Percentiles rank a stretch among this genome's conserved stretches.
Conservation (phyloP, 2,329 filamentous ascomycete species). For the Colletotrichum incanum region DNA sequence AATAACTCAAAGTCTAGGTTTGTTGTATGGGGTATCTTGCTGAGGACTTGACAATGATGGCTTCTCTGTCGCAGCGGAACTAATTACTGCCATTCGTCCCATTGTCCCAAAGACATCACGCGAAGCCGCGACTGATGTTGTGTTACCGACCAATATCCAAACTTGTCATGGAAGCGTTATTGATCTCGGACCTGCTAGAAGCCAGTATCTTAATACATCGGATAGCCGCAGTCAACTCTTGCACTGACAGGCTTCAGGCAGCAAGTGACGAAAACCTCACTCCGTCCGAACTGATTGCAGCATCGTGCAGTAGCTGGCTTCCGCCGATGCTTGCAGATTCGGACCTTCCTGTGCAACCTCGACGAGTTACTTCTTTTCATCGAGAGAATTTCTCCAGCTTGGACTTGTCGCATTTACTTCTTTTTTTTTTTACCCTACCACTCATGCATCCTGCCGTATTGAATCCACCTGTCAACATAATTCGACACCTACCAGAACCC, state of each 20-base stretch:
- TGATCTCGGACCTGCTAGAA: too few species aligned
- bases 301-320: slow-evolving; percentile 29
- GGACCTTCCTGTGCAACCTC: slow-evolving; percentile 5
- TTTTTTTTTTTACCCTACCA: too few species aligned
- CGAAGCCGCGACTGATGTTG: too few species aligned
- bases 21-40: neutral
- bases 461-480: neutral
- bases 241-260: neutral
- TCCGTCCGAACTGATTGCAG: slow-evolving; percentile 26
- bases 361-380: neutral
- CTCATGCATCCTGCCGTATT: slow-evolving; percentile 13
- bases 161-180: too few species aligned
- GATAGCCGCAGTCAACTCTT: neutral
- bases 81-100: too few species aligned
- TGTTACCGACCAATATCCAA: too few species aligned
- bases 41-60: neutral
- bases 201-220: too few species aligned
- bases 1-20: neutral
- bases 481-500: neutral
- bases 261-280: neutral
- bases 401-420: slow-evolving; percentile 14
- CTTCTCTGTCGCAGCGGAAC: neutral
- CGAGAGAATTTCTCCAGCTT: neutral
- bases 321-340: neutral
- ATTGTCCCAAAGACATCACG: too few species aligned